Evolutionary conservation across 2,329 filamentous ascomycete genomes (phyloP), one percentile per base, ranked within the genome.

Genomic region (Apiospora malaysiana): DNA sequence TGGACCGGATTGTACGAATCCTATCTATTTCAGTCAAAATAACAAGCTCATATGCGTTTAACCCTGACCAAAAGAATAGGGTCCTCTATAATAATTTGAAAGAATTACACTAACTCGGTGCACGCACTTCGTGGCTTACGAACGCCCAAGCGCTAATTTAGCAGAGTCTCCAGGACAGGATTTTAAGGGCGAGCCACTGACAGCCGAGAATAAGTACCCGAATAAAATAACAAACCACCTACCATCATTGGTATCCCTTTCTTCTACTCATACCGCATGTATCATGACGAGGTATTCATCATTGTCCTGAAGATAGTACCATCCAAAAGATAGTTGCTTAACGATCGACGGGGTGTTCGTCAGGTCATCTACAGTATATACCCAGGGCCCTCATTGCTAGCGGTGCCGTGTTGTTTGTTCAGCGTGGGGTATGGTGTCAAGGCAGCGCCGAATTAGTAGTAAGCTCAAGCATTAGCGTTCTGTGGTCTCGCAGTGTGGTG

Each of bases 131-230:
- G 46, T 49, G n/a, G 46, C n/a, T 49, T 49, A 49, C 46, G 21
- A 56, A 56, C 49, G 49, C 49, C 12, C 6, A 56, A 56, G 32
- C 25, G 49, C 25, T 56, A 56, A 56, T 56, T 6, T 56, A 56
- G 47, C 25, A 56, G 49, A 56, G 49, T 56, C 49, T 56, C 25
- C 12, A 56, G 25, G 3, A 56, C 25, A 56, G 49, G 25, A 32
- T 7, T 12, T 25, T 12, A 51, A 27, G 47, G 47, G 47, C 47
- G 47, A 51, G 47, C 47, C 47, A 14, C 23, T 27, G 5, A 51
- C 23, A 51, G 47, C 47, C n/a, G 47, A 51, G 47, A 51, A 49
- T 49, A 49, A 49, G n/a, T 49, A 49, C 47, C 47, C 47, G 47
- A 49, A 49, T 25, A 25, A 51, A 9, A 51, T 25, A 49, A 49